A percentile compares a stretch with the other conserved stretches of the same genome.
Evolutionary conservation across 495 filamentous ascomycete species (phyloP).

Genomic region (Aeminium ludgeri): DNA sequence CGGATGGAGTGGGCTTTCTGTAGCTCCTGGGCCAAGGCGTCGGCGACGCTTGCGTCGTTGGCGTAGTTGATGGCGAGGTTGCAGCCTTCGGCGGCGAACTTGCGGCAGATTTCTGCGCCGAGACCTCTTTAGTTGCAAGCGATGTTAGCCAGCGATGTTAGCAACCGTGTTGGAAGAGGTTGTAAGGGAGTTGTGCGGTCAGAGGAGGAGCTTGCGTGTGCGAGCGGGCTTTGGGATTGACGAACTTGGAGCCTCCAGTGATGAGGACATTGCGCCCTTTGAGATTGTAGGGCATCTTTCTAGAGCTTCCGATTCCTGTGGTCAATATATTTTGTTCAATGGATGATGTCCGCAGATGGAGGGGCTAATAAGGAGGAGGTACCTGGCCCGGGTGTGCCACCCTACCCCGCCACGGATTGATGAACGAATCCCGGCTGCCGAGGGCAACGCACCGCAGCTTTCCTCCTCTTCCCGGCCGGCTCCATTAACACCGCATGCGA

Average conservation of each 20-base stretch:
- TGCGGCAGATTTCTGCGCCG: slow-evolving; percentile 43
- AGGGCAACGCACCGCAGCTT: too few species aligned
- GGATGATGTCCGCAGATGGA: too few species aligned
- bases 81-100: slow-evolving; percentile 48
- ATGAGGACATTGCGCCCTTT: slow-evolving; percentile 47
- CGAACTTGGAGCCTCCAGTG: slow-evolving; percentile 50
- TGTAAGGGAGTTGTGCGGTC: too few species aligned
- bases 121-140: slow-evolving; percentile 26
- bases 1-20: slow-evolving; percentile 37
- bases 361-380: too few species aligned
- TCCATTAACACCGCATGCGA: too few species aligned
- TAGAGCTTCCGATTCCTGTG: too few species aligned
- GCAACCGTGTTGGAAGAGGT: not conserved
- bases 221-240: not conserved
- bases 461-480: too few species aligned
- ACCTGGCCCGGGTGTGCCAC: too few species aligned
- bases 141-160: not conserved
- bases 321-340: too few species aligned
- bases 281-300: slow-evolving; percentile 43
- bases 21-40: slow-evolving; percentile 36
- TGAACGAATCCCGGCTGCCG: too few species aligned
- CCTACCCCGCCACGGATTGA: too few species aligned
- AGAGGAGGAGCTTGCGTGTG: too few species aligned
- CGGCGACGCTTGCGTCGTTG: slow-evolving; percentile 35
- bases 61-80: slow-evolving; percentile 59